A percentile compares a stretch with the other conserved stretches of the same genome.
These are phyloP conservation scores for Neofusicoccum ribis DNA, from an alignment of 2,329 filamentous ascomycete species.

Conservation along the genomic window DNA sequence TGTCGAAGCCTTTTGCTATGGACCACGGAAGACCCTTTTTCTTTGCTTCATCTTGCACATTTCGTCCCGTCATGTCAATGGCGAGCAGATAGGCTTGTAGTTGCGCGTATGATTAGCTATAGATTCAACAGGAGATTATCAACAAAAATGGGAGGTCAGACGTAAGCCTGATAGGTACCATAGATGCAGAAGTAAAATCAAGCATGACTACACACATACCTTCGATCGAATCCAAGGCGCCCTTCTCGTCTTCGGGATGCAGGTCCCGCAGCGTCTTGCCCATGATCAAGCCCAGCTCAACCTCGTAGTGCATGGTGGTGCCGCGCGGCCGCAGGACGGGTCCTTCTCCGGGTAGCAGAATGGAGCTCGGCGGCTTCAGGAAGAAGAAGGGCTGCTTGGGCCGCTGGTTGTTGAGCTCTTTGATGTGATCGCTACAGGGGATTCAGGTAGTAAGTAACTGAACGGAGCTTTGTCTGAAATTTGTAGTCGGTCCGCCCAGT, in stretches of 20 bases:
- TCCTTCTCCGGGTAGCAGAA: conserved; percentile 75
- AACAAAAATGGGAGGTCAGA: too few relatives aligned
- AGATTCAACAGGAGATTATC: too few relatives aligned
- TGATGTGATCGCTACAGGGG: conserved; percentile 75
- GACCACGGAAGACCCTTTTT: conserved; percentile 94
- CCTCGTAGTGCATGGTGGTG: conserved; percentile 87
- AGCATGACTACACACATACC: conserved; percentile 50
- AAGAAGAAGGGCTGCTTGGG: conserved; percentile 99
- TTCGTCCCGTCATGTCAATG: conserved; percentile 97
- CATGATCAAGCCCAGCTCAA: conserved; percentile 88
- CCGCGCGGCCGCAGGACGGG: conserved; percentile 80
- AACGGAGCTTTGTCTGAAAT: too few relatives aligned
- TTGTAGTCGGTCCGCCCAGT: too few relatives aligned
- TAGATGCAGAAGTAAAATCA: background rate
- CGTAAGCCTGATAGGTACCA: too few relatives aligned
- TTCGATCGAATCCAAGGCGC: conserved; percentile 79
- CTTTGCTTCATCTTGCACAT: conserved; percentile 95
- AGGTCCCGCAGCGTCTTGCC: conserved; percentile 78
- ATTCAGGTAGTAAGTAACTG: too few relatives aligned
- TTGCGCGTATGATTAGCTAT: background rate
- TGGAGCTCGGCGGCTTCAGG: conserved; percentile 86
- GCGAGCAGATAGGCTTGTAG: conserved; percentile 75
- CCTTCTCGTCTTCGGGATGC: conserved; percentile 68
- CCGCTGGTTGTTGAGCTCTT: conserved; percentile 81
- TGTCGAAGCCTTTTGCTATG: conserved; percentile 97